Evolutionary conservation across 2,329 filamentous ascomycete species (phyloP).

Genomic region (Talaromyces islandicus): DNA sequence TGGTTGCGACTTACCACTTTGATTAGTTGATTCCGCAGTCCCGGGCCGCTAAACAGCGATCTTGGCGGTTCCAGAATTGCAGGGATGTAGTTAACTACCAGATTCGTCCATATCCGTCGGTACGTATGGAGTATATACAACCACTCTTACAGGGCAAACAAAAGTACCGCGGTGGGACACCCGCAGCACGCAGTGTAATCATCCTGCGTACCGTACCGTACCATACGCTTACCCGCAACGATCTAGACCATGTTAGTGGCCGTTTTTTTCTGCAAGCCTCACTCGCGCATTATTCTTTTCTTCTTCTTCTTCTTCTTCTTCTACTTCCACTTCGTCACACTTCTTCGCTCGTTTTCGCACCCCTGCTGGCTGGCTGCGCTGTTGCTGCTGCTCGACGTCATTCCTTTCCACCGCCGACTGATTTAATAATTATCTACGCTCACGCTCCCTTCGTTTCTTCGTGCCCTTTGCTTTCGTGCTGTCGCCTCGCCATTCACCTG

Average conservation of each 20-base stretch:
- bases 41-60: background rate
- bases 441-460: background rate
- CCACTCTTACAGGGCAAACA: background rate
- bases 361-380: background rate
- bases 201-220: background rate
- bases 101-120: too few relatives aligned
- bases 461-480: background rate
- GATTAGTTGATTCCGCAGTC: background rate
- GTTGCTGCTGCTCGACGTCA: background rate
- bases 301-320: slow-evolving; percentile 5
- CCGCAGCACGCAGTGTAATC: background rate
- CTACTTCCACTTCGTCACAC: background rate
- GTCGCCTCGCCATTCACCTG: background rate
- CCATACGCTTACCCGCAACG: background rate
- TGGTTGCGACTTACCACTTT: too few relatives aligned
- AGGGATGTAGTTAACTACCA: too few relatives aligned
- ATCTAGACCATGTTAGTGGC: background rate
- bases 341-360: background rate
- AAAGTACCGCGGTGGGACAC: background rate
- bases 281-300: slow-evolving; percentile 4
- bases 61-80: background rate
- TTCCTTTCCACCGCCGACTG: background rate
- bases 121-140: too few relatives aligned
- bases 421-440: background rate
- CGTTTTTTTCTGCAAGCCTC: slow-evolving; percentile 19